These are phyloP conservation scores for Trichoderma sp. DNA, from an alignment of 2,329 filamentous ascomycete genomes.

Conservation along the genomic window DNA sequence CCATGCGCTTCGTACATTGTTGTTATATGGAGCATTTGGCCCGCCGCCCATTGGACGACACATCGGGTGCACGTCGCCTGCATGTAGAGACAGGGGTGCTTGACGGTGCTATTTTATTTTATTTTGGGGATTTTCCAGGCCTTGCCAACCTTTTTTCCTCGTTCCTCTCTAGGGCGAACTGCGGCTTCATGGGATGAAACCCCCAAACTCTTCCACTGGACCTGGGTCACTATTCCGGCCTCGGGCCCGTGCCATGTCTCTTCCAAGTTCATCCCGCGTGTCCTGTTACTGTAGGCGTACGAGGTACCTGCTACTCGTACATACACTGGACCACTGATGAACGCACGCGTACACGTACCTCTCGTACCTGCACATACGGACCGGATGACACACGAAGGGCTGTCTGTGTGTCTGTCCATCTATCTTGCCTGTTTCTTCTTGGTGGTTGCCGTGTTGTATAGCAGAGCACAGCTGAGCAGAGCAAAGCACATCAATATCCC, in stretches of 20 bases:
- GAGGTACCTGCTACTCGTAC: background rate
- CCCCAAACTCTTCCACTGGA: background rate
- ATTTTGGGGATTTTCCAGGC: background rate
- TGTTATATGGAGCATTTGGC: background rate
- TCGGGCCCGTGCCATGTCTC: background rate
- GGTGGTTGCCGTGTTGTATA: background rate
- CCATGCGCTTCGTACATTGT: background rate
- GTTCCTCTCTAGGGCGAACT: background rate
- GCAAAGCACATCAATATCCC: background rate
- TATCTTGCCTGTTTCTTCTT: background rate
- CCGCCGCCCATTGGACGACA: background rate
- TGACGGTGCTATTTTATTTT: slow-evolving; percentile 8
- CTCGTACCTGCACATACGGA: background rate
- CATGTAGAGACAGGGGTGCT: background rate
- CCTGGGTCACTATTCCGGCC: background rate
- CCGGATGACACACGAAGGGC: background rate
- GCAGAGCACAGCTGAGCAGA: background rate
- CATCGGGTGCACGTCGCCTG: slow-evolving; percentile 14
- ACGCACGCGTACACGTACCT: background rate
- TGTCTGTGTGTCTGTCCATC: background rate
- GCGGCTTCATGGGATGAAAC: background rate
- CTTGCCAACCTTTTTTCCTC: background rate
- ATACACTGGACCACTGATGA: background rate
- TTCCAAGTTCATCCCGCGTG: background rate
- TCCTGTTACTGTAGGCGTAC: background rate